phyloP scores from a whole-genome alignment of 2,329 filamentous ascomycete genomes.

The Fusarium piperis region DNA sequence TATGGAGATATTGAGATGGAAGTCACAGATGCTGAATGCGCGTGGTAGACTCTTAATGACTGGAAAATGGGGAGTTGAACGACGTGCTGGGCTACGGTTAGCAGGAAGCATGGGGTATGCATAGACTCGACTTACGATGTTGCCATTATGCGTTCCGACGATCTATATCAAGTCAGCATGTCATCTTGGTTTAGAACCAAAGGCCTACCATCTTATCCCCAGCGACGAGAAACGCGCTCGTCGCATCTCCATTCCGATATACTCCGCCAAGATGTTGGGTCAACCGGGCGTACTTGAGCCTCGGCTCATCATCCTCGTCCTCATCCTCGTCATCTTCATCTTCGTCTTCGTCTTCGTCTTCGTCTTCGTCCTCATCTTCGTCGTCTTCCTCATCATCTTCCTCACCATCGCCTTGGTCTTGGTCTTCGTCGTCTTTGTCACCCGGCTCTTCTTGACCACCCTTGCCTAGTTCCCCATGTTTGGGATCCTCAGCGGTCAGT shows the following conservation, averaged over 20 bases:
- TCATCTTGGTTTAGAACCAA: too few relatives aligned
- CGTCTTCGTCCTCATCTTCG: constrained; percentile 45
- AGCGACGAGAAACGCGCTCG: constrained; percentile 87
- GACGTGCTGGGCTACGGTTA: constrained; percentile 72
- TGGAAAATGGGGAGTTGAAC: constrained; percentile 85
- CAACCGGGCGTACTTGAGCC: constrained; percentile 89
- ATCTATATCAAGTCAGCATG: constrained; percentile 64
- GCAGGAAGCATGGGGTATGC: not conserved
- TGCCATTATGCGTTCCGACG: constrained; percentile 94
- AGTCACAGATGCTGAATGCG: constrained; percentile 91
- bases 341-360: constrained; percentile 61
- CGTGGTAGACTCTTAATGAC: constrained; percentile 85
- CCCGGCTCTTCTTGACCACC: constrained; percentile 19
- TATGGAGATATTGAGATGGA: constrained; percentile 90
- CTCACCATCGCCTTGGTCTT: constrained; percentile 19
- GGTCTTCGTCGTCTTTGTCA: constrained; percentile 21
- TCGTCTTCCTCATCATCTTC: constrained; percentile 37
- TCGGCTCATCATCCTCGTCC: constrained; percentile 92
- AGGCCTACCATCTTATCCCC: constrained; percentile 92
- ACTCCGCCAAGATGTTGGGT: constrained; percentile 82
- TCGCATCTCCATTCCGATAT: constrained; percentile 95
- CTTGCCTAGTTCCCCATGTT: constrained; percentile 36
- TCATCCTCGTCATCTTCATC: constrained; percentile 78
- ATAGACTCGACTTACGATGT: constrained; percentile 74
- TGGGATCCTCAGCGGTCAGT: constrained; percentile 16